Base-by-base conservation (phyloP, 768 basidiomycete species). In the Hygrocybe punicea region DNA sequence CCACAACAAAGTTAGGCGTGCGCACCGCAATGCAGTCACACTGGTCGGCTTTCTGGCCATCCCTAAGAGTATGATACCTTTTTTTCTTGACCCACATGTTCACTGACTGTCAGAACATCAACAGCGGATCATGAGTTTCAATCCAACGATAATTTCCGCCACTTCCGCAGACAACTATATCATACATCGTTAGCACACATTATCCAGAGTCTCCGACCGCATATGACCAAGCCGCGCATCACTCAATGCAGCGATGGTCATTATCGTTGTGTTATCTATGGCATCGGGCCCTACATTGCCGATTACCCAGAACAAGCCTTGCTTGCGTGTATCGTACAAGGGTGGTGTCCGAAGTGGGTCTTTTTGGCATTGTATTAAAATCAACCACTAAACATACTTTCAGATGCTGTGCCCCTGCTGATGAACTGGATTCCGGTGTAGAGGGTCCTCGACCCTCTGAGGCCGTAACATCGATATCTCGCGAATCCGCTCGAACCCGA, bases 11-110 rank as follows among this genome's bases (percentile, higher is more conserved):
- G 67, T 65, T 1, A 62, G 69, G 0, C 67, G 70, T 8, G 65
- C 57, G 0, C 74, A 77, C 58, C 57, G 69, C 0, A 67, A 65
- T 53, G 65, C 58, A 1, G 64, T 76, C 1, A 17, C 69, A 2
- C 69, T 70, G 1, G 47, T 68, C 7, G 72, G 65, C 4, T 74
- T 77, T 52, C 61, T 75, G 8, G 61, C 73, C 0, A 77, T 76
- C 24, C 70, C 73, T 1, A 76, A 76, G 60, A 60, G 73, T 76
- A 48, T n/a, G 55, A 62, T 39, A 34, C 56, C 29, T 51, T 23
- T 33, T n/a, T 54, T 47, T n/a, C n/a, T n/a, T n/a, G n/a, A 23
- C 51, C 37, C 14, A 23, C 8, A 49, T 5, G 10, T 35, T 53
- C 37, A n/a, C 16, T 46, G n/a, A 8, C 14, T 37, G 13, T 33